These are phyloP conservation scores for Colletotrichum falcatum DNA, from an alignment of 2,329 filamentous ascomycete genomes.

Conservation along the genomic window DNA sequence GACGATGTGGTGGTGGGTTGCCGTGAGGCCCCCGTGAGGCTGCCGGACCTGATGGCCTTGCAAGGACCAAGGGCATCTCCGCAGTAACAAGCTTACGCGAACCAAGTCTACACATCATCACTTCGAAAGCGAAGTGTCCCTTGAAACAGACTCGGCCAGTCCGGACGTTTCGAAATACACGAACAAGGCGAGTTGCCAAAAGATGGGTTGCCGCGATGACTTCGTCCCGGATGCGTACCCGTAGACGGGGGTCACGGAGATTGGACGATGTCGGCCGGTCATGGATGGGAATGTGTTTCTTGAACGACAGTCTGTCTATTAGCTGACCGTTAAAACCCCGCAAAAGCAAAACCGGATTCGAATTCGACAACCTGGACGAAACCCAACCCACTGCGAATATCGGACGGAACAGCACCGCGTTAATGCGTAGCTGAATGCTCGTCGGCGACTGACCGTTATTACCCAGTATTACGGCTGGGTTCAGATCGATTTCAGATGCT, in stretches of 20 bases:
- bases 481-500: too few species aligned
- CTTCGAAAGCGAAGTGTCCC: neutral
- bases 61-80: neutral
- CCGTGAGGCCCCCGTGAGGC: neutral
- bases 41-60: neutral
- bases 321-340: too few species aligned
- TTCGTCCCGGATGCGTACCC: too few species aligned
- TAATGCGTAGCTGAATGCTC: neutral
- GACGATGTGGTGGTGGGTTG: neutral
- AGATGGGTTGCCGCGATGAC: constrained; percentile 41
- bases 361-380: too few species aligned
- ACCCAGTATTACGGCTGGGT: neutral
- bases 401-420: neutral
- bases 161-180: neutral
- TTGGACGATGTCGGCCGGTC: too few species aligned
- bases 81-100: neutral
- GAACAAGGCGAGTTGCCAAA: constrained; percentile 14
- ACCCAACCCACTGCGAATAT: too few species aligned
- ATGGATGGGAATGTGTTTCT: too few species aligned
- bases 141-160: constrained; percentile 16
- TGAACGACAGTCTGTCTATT: too few species aligned
- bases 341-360: too few species aligned
- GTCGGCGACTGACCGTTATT: neutral
- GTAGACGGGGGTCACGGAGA: constrained; percentile 32
- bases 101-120: neutral